Evolutionary conservation across 371 early-diverging fungal species (phyloP), one percentile per base, ranked within the genome.

Genomic region (Zychaea mexicana): DNA sequence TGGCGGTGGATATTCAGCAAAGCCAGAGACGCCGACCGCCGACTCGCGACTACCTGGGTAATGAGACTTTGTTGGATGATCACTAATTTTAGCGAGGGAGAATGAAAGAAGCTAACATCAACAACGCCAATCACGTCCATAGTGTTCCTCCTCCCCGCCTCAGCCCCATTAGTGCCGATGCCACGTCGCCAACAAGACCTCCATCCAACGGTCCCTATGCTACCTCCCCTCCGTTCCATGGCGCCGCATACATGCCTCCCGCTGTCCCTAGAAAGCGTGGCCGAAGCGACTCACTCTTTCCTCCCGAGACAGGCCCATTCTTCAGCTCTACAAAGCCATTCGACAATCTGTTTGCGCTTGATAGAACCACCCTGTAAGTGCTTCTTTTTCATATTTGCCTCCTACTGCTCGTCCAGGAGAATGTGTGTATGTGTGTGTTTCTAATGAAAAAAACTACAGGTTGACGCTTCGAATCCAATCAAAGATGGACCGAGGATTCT

Each of bases 401-500:
- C n/a, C n/a, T n/a, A n/a, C n/a, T n/a, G n/a, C n/a, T n/a, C n/a
- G n/a, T n/a, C n/a, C n/a, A n/a, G n/a, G n/a, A n/a, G n/a, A n/a
- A n/a, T n/a, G n/a, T n/a, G n/a, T n/a, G n/a, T n/a, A n/a, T n/a
- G n/a, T n/a, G n/a, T n/a, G n/a, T n/a, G n/a, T n/a, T n/a, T n/a
- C n/a, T n/a, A n/a, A 46, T 13, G 19, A 46, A 46, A 46, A 21
- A 2, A 46, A 22, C 32, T 57, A 47, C n/a, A 67, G 64, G 19
- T 61, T 68, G 24, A 77, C 73, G n/a, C 62, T 82, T 58, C 76
- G 77, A 24, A 79, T 86, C 28, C 70, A 78, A 31, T 79, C 87
- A 52, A 86, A 86, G 61, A 76, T 91, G 67, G 94, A 93, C 66
- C 83, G 90, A 54, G 94, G 94, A 7, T 94, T 91, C 77, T 92